Evolutionary conservation across 2,329 filamentous ascomycete species (phyloP), one percentile per base, ranked within the genome.

Genomic region (Ceratocystis harringtonii): DNA sequence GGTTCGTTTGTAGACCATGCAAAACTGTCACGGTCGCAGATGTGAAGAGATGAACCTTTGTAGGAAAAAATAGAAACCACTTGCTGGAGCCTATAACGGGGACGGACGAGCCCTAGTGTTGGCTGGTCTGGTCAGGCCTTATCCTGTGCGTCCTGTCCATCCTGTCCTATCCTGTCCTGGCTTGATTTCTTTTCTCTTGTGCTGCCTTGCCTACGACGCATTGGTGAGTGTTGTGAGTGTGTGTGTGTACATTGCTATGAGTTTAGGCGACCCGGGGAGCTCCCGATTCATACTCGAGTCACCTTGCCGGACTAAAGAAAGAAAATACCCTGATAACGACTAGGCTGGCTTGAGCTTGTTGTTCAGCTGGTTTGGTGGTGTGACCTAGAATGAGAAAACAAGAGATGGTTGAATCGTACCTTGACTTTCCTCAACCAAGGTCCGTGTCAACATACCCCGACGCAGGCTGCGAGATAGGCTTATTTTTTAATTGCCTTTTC

Each of bases 11-110:
- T n/a, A 32, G 55, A 30, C 55, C 7, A 58, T 36, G 25, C 55
- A 58, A 58, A 58, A 58, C 55, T 58, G 55, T 19, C 55, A 58
- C 30, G n/a, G 55, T 58, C 55, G 28, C 55, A 58, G 55, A 58
- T 58, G 7, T 58, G 28, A 58, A 58, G 55, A 58, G 55, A 58
- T 10, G 55, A 58, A 58, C 55, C 55, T n/a, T 3, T 8, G 3
- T 8, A 30, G 17, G 12, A 58, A 32, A 57, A 57, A 57, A 57
- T 57, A 58, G 28, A 58, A 58, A 32, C 15, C 17, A 8, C n/a
- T 30, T 19, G 30, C 17, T n/a, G n/a, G 28, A 36, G 28, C 2
- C 55, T 36, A 58, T 58, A 8, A 36, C 28, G 28, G 36, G 36
- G 36, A 15, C 3, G 36, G 36, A 15, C 12, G 36, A 41, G 36